Evolutionary conservation across 805 yeast species (phyloP).

Genomic region (Saccharomycopsis javanensis): DNA sequence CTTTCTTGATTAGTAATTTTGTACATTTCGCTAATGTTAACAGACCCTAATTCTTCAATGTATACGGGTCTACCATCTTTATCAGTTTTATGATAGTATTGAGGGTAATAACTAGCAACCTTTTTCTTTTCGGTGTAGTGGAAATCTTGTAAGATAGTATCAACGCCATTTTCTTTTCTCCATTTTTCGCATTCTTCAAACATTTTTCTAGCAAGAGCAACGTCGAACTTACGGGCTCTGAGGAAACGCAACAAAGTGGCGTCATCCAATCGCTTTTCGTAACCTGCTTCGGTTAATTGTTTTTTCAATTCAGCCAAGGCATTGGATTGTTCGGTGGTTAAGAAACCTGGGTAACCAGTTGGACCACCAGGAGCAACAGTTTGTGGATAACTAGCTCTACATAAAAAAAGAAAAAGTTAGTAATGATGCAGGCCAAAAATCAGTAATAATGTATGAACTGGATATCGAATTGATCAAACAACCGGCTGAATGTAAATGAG

Average conservation of each 20-base stretch:
- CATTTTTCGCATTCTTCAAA: slow-evolving; percentile 80
- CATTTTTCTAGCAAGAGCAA: slow-evolving; percentile 72
- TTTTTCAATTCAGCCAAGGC: slow-evolving; percentile 50
- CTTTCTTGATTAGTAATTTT: slow-evolving; percentile 91
- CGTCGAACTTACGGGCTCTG: slow-evolving; percentile 91
- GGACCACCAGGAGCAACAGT: slow-evolving; percentile 5
- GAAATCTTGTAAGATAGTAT: slow-evolving; percentile 80
- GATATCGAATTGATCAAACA: too few relatives aligned
- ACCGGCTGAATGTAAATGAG: too few relatives aligned
- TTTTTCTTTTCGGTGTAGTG: slow-evolving; percentile 86
- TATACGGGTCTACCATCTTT: slow-evolving; percentile 95
- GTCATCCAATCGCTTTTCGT: slow-evolving; percentile 73
- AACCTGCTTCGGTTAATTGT: slow-evolving; percentile 53
- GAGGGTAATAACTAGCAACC: slow-evolving; percentile 88
- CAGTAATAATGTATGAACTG: too few relatives aligned
- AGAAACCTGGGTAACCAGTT: slow-evolving; percentile 74
- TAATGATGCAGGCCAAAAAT: neutral
- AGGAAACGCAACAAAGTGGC: slow-evolving; percentile 77
- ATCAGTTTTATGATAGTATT: slow-evolving; percentile 95
- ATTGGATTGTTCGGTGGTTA: slow-evolving; percentile 58
- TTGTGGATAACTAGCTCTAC: slow-evolving; percentile 18
- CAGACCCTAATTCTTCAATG: slow-evolving; percentile 87
- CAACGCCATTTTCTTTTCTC: slow-evolving; percentile 81
- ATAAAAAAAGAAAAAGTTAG: neutral
- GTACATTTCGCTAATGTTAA: slow-evolving; percentile 83